Evolutionary conservation across 2,329 filamentous ascomycete species (phyloP).

Genomic region (Beauveria asiatica): DNA sequence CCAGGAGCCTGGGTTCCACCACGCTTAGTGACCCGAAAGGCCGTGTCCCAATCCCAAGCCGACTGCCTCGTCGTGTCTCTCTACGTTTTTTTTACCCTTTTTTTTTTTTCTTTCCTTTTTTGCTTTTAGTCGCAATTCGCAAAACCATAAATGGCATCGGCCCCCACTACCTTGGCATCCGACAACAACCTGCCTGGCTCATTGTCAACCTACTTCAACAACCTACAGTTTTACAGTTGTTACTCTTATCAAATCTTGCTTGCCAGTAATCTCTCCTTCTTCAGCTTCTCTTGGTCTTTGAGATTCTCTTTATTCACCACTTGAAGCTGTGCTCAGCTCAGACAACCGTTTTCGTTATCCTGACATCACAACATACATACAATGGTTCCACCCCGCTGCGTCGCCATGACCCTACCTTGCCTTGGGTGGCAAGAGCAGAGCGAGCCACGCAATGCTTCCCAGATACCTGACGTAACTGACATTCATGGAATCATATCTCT

Average conservation of each 20-base stretch:
- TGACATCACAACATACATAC: not conserved
- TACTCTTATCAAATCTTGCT: not conserved
- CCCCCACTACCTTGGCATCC: constrained; percentile 18
- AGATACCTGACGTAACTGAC: not conserved
- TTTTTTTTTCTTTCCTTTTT: not conserved
- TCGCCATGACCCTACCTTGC: not conserved
- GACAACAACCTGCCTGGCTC: not conserved
- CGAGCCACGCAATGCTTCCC: not conserved
- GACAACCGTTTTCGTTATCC: not conserved
- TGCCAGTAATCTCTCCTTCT: not conserved
- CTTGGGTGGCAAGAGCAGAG: not conserved
- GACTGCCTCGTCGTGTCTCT: constrained; percentile 11
- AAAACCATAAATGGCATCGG: constrained; percentile 27
- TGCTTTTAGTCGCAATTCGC: constrained; percentile 11
- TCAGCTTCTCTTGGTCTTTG: not conserved
- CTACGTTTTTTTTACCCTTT: not conserved
- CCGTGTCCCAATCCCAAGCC: constrained; percentile 8
- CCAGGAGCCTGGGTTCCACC: constrained; percentile 10
- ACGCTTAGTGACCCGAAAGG: constrained; percentile 6
- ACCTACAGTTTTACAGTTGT: not conserved
- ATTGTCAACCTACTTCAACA: not conserved
- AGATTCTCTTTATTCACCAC: not conserved
- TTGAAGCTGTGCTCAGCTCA: not conserved
- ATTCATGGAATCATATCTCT: constrained; percentile 4
- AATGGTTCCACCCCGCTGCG: constrained; percentile 8